A percentile compares a stretch with the other conserved stretches of the same genome.
phyloP scores from a whole-genome alignment of 768 basidiomycete genomes.

The Austroboletus eburneus region DNA sequence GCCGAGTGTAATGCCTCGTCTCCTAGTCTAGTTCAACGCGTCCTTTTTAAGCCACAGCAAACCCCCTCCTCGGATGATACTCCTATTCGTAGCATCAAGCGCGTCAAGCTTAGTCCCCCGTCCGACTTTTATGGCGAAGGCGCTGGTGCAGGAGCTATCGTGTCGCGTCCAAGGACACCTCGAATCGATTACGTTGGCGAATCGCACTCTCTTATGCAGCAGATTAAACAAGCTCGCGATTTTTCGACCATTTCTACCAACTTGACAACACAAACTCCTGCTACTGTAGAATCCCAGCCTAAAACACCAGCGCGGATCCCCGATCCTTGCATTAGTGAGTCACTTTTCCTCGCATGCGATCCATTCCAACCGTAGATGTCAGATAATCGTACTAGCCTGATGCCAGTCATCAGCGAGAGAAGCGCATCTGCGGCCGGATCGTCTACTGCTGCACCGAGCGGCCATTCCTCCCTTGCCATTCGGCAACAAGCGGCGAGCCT shows the following conservation, averaged over 20 bases:
- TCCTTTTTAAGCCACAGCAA: slow-evolving; percentile 47
- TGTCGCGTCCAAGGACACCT: slow-evolving; percentile 44
- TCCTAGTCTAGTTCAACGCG: slow-evolving; percentile 39
- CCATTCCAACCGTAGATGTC: slow-evolving; percentile 1
- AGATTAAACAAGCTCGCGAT: slow-evolving; percentile 73
- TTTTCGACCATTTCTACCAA: slow-evolving; percentile 72
- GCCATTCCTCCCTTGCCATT: slow-evolving; percentile 63
- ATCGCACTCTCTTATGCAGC: slow-evolving; percentile 71
- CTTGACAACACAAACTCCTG: slow-evolving; percentile 36
- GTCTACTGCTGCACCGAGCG: slow-evolving; percentile 30
- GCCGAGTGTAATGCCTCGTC: slow-evolving; percentile 42
- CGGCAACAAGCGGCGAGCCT: slow-evolving; percentile 72
- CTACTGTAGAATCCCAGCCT: slow-evolving; percentile 9
- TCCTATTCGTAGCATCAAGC: slow-evolving; percentile 71
- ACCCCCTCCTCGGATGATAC: slow-evolving; percentile 39
- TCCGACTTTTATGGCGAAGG: slow-evolving; percentile 56
- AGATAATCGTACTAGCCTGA: slow-evolving; percentile 11
- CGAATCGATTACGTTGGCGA: slow-evolving; percentile 76
- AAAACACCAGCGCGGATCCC: neutral
- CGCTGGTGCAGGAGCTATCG: slow-evolving; percentile 41
- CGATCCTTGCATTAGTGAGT: slow-evolving; percentile 19
- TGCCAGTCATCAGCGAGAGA: slow-evolving; percentile 14
- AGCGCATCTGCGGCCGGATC: slow-evolving; percentile 23
- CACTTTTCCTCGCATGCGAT: neutral
- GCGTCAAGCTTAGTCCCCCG: slow-evolving; percentile 71